These are phyloP conservation scores for Epichloe typhina DNA, from an alignment of 2,329 filamentous ascomycete genomes.

Conservation along the genomic window DNA sequence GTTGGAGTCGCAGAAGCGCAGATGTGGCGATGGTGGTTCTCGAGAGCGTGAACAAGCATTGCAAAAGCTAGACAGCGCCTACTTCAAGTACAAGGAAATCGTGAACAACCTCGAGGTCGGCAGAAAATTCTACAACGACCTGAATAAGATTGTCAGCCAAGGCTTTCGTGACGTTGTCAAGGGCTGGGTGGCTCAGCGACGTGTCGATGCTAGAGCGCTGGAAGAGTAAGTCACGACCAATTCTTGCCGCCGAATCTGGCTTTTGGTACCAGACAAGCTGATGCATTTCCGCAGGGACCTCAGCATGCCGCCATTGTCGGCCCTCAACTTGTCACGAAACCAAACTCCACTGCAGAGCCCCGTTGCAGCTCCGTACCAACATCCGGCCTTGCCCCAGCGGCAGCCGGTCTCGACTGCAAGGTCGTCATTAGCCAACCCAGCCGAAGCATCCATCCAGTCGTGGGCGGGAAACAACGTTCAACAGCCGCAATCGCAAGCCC, in stretches of 20 bases:
- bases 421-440: slow-evolving; percentile 15
- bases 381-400: slow-evolving; percentile 5
- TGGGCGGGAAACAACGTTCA: slow-evolving; percentile 46
- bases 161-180: slow-evolving; percentile 68
- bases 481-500: slow-evolving; percentile 36
- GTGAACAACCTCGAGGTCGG: slow-evolving; percentile 83
- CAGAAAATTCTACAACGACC: slow-evolving; percentile 92
- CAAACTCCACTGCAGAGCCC: slow-evolving; percentile 8
- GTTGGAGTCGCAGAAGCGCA: slow-evolving; percentile 60
- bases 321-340: slow-evolving; percentile 25
- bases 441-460: slow-evolving; percentile 43
- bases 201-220: slow-evolving; percentile 65
- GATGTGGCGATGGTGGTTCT: slow-evolving; percentile 47
- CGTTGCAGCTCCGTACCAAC: slow-evolving; percentile 5
- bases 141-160: slow-evolving; percentile 69
- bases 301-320: slow-evolving; percentile 36
- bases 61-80: slow-evolving; percentile 80
- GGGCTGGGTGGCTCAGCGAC: slow-evolving; percentile 66
- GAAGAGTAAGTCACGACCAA: slow-evolving; percentile 48
- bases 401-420: slow-evolving; percentile 13
- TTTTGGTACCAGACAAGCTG: neutral
- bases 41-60: slow-evolving; percentile 72
- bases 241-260: neutral
- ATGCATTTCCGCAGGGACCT: slow-evolving; percentile 27
- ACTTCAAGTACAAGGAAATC: slow-evolving; percentile 93